Evolutionary conservation across 108 stramenopile species (phyloP), one percentile per base, ranked within the genome.

Genomic region (Conticribra guillardii): DNA sequence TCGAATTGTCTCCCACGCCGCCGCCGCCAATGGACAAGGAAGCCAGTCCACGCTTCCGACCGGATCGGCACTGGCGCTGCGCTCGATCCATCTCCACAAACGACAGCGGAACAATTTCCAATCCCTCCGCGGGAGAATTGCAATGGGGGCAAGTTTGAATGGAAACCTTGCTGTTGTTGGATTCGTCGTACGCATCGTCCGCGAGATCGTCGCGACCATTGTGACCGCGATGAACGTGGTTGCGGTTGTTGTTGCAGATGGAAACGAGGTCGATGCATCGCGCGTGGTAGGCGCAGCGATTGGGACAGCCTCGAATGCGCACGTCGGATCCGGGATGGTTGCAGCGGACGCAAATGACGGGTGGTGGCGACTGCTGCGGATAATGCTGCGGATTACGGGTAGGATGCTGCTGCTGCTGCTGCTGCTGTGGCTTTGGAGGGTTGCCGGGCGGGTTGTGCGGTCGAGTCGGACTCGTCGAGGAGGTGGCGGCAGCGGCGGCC

Each of bases 191-290:
- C 2, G 21, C 17, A 8, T 57, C n/a, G 1, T 17, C 37, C 37
- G 37, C 37, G 37, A 11, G 37, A 5, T 11, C 37, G 37, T 9
- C 37, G 37, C 8, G 37, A 41, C 5, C 8, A 41, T 11, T 5
- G 11, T 5, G 37, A 41, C 37, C 8, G 11, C 8, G 37, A 41
- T 0, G 30, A 50, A 24, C 27, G 23, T 30, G 19, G 55, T 26
- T 5, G 54, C 37, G 3, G 41, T 45, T 1, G 53, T 24, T 0
- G 16, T 15, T 37, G 63, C 64, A 41, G 54, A 72, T 32, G 21
- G 63, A 15, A 2, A 72, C 19, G 2, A 79, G 34, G 28, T 79
- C 78, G 23, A 72, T 61, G 61, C 78, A 79, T 4, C 78, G 70
- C 4, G 78, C 78, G 51, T 79, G 78, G 45, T 67, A 79, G 44